Percentiles rank a stretch among this genome's conserved stretches.
Evolutionary conservation across 2,329 filamentous ascomycete species (phyloP).

Genomic region (Thelonectria olida): DNA sequence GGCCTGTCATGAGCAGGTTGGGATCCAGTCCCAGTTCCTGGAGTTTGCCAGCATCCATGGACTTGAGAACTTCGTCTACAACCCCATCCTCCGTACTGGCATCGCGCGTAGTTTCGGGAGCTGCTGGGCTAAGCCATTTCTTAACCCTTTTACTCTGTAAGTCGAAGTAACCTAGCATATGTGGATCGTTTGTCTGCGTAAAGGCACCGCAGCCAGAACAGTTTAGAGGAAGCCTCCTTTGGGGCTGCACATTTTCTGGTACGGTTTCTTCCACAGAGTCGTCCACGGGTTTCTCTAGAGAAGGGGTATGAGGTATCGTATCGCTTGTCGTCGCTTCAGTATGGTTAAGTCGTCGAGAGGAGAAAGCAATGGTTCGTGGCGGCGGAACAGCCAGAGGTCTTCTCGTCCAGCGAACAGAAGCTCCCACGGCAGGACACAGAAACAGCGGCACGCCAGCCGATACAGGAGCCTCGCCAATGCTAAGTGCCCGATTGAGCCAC

Average conservation of each 20-base stretch:
- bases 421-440: conserved; percentile 56
- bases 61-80: conserved; percentile 55
- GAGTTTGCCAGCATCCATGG: conserved; percentile 53
- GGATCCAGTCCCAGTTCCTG: conserved; percentile 57
- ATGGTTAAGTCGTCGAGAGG: conserved; percentile 40
- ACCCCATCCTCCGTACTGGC: conserved; percentile 54
- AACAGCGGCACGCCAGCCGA: conserved; percentile 56
- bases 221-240: conserved; percentile 58
- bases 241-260: neutral
- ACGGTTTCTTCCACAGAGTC: neutral
- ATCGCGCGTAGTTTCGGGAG: conserved; percentile 21
- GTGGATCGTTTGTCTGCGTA: conserved; percentile 62
- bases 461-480: conserved; percentile 50
- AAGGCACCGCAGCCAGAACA: conserved; percentile 74
- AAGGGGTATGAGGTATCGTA: neutral
- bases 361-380: conserved; percentile 21
- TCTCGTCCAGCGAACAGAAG: conserved; percentile 22
- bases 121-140: conserved; percentile 51
- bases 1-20: conserved; percentile 44
- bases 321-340: conserved; percentile 32
- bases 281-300: neutral
- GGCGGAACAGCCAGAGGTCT: conserved; percentile 16
- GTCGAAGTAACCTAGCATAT: conserved; percentile 66
- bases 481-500: conserved; percentile 55
- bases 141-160: conserved; percentile 60